These are phyloP conservation scores for Rhizopus sp. DNA, from an alignment of 371 early-diverging fungal genomes.

Conservation along the genomic window DNA sequence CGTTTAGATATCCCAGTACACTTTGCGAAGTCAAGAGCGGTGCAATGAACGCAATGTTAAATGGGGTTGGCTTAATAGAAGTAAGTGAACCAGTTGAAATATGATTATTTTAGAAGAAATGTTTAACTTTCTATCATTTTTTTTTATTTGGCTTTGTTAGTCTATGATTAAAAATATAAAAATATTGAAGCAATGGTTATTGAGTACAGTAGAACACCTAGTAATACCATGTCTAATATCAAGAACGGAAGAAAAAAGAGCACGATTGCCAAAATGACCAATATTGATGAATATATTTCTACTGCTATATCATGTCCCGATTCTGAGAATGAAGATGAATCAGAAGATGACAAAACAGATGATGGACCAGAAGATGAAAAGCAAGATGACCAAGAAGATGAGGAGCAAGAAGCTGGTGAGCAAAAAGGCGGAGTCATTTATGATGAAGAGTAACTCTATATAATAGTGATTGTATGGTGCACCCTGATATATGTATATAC, in stretches of 20 bases:
- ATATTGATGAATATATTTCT: conserved; percentile 15
- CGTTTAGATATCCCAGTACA: conserved; percentile 16
- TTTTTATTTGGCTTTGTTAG: conserved; percentile 12
- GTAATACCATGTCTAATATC: conserved; percentile 9
- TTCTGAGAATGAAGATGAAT: conserved; percentile 5
- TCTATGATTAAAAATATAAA: conserved; percentile 8
- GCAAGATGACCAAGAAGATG: conserved; percentile 8
- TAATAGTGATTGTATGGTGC: conserved; percentile 4
- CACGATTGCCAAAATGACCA: not conserved
- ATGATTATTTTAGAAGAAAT: conserved; percentile 4
- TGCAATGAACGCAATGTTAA: conserved; percentile 11
- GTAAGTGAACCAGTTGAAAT: conserved; percentile 9
- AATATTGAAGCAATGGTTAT: conserved; percentile 11
- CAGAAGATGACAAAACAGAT: too few species aligned
- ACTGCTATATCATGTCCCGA: conserved; percentile 6
- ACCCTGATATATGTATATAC: conserved; percentile 7
- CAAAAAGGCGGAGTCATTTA: too few species aligned
- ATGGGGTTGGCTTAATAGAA: conserved; percentile 12
- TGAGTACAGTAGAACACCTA: conserved; percentile 17
- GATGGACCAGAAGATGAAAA: conserved; percentile 11
- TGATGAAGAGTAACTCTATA: conserved; percentile 5
- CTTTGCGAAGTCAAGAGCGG: conserved; percentile 8
- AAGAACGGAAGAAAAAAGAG: conserved; percentile 15
- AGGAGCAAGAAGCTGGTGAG: too few species aligned
- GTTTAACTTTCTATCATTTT: conserved; percentile 16